Evolutionary conservation across 495 filamentous ascomycete genomes (phyloP).

Genomic region (Ramalina intermedia): DNA sequence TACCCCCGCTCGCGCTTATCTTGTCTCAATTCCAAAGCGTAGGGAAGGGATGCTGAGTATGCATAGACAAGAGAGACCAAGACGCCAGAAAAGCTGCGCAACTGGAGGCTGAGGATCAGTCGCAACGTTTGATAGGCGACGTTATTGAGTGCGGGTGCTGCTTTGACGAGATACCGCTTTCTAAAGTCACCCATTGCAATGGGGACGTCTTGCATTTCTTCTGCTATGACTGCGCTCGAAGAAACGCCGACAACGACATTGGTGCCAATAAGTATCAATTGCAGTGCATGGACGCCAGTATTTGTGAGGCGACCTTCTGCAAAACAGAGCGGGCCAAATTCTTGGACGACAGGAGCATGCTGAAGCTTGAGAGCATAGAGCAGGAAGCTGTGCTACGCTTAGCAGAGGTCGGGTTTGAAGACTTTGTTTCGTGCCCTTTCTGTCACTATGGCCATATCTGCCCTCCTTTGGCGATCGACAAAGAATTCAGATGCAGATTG

Average conservation of each 20-base stretch:
- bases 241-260: conserved; percentile 50
- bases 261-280: conserved; percentile 49
- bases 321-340: conserved; percentile 37
- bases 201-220: conserved; percentile 46
- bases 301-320: conserved; percentile 36
- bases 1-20: not conserved
- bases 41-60: not conserved
- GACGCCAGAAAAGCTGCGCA: conserved; percentile 30
- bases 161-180: conserved; percentile 46
- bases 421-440: conserved; percentile 61
- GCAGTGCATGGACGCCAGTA: conserved; percentile 35
- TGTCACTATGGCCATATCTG: conserved; percentile 68
- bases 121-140: conserved; percentile 22
- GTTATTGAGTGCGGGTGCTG: conserved; percentile 58
- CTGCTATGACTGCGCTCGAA: conserved; percentile 50
- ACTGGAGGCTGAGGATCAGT: conserved; percentile 29
- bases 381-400: conserved; percentile 50
- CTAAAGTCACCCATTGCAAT: conserved; percentile 55
- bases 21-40: no score
- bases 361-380: conserved; percentile 51
- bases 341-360: conserved; percentile 39
- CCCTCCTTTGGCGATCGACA: conserved; percentile 50
- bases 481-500: conserved; percentile 59
- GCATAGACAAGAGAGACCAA: conserved; percentile 12
- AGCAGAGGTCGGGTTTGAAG: conserved; percentile 40